Percentiles rank a stretch among this genome's conserved stretches.
These are phyloP conservation scores for Isatis lusitanica DNA, from an alignment of 441 rosid genomes.

Conservation along the genomic window DNA sequence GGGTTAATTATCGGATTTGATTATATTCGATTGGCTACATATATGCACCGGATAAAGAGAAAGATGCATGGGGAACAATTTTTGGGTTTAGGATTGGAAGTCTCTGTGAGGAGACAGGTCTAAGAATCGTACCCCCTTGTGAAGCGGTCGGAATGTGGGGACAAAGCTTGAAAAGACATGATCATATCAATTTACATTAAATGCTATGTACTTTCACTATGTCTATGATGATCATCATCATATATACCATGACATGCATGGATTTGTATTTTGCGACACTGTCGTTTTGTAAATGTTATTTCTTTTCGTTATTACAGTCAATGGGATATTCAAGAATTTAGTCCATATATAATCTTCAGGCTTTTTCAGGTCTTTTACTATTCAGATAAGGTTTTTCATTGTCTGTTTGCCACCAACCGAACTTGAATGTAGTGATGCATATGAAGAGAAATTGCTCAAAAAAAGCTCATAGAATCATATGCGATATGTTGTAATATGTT, in stretches of 20 bases:
- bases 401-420: background rate
- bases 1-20: conserved; percentile 46
- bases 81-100: conserved; percentile 18
- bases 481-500: background rate
- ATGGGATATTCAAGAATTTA: background rate
- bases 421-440: background rate
- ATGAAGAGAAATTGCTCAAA: background rate
- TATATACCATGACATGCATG: conserved; percentile 31
- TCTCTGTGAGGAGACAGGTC: conserved; percentile 28
- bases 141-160: conserved; percentile 33
- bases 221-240: conserved; percentile 9
- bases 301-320: background rate
- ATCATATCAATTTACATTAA: conserved; percentile 19
- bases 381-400: background rate
- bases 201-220: conserved; percentile 28
- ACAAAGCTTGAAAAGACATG: conserved; percentile 31
- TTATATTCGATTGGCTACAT: conserved; percentile 34
- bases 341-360: background rate
- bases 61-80: background rate
- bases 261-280: conserved; percentile 20
- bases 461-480: background rate
- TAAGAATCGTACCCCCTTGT: conserved; percentile 26
- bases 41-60: conserved; percentile 16
- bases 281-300: conserved; percentile 33
- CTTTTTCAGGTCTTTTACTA: background rate